A percentile compares a stretch with the other conserved stretches of the same genome.
Evolutionary conservation across 2,329 filamentous ascomycete genomes (phyloP).

Genomic region (Blumeriella jaapii): DNA sequence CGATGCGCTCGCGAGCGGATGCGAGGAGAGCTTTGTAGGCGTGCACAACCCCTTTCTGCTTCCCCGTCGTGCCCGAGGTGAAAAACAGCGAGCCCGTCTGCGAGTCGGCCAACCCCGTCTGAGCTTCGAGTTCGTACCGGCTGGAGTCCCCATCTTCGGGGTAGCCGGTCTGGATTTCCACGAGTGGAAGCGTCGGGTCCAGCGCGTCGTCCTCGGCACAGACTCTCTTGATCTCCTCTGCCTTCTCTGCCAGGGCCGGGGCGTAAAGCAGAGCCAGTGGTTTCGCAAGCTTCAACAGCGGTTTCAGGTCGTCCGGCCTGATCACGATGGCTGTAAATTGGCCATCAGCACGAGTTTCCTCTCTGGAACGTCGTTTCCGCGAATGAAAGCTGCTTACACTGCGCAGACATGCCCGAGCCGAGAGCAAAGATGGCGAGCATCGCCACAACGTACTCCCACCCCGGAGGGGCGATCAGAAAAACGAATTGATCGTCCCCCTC

Average conservation of each 20-base stretch:
- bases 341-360: too few species aligned
- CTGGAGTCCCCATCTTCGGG: slow-evolving; percentile 1
- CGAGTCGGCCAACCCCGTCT: not conserved
- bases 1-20: slow-evolving; percentile 15
- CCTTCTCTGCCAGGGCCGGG: slow-evolving; percentile 11
- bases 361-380: too few species aligned
- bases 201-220: slow-evolving; percentile 5
- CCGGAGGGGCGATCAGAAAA: slow-evolving; percentile 14
- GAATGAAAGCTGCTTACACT: slow-evolving; percentile 14
- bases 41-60: slow-evolving; percentile 16
- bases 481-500: slow-evolving; percentile 11
- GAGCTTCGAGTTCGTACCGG: slow-evolving; percentile 5
- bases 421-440: slow-evolving; percentile 20
- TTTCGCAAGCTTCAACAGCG: slow-evolving; percentile 12
- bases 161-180: slow-evolving; percentile 10
- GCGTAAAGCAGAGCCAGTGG: slow-evolving; percentile 14
- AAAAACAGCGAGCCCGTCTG: slow-evolving; percentile 15
- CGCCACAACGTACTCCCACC: slow-evolving; percentile 14
- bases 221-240: slow-evolving; percentile 7
- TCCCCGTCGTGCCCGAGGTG: slow-evolving; percentile 16
- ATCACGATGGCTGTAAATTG: slow-evolving; percentile 16
- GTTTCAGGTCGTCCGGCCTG: slow-evolving; percentile 14
- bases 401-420: slow-evolving; percentile 13
- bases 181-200: slow-evolving; percentile 7
- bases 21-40: slow-evolving; percentile 14